These are phyloP conservation scores for Lachnellula occidentalis DNA, from an alignment of 2,329 filamentous ascomycete species.

Conservation along the genomic window DNA sequence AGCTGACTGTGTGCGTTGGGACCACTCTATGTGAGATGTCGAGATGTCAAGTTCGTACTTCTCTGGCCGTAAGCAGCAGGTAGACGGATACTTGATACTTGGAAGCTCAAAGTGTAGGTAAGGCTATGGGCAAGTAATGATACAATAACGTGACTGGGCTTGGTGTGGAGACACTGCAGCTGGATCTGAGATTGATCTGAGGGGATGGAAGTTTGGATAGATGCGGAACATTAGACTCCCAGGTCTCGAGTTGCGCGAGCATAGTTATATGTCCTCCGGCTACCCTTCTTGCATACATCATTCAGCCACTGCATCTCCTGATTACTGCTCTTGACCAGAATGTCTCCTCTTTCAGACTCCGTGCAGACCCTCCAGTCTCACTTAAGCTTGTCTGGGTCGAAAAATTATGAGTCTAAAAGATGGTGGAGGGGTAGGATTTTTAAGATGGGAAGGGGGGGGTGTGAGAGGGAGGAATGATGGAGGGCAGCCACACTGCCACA, in stretches of 20 bases:
- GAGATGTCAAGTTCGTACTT: background rate
- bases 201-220: conserved; percentile 9
- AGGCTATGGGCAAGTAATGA: background rate
- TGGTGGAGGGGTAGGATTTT: background rate
- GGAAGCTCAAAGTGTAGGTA: background rate
- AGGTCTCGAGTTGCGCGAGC: conserved; percentile 13
- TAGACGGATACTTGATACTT: background rate
- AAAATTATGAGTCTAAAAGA: conserved; percentile 7
- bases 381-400: conserved; percentile 8
- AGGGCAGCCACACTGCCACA: conserved; percentile 5
- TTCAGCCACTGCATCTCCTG: conserved; percentile 19
- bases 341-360: conserved; percentile 12
- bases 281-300: conserved; percentile 9
- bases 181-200: conserved; percentile 11
- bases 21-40: background rate
- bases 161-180: conserved; percentile 17
- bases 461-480: background rate
- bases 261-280: conserved; percentile 18
- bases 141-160: conserved; percentile 17
- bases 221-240: conserved; percentile 11
- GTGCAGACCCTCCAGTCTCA: conserved; percentile 20
- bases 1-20: background rate
- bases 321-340: conserved; percentile 22
- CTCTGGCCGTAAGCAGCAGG: background rate
- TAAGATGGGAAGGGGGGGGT: conserved; percentile 4